Conservation (phyloP, 1,284 basidiomycete genomes). For the Tremellales sp. region DNA sequence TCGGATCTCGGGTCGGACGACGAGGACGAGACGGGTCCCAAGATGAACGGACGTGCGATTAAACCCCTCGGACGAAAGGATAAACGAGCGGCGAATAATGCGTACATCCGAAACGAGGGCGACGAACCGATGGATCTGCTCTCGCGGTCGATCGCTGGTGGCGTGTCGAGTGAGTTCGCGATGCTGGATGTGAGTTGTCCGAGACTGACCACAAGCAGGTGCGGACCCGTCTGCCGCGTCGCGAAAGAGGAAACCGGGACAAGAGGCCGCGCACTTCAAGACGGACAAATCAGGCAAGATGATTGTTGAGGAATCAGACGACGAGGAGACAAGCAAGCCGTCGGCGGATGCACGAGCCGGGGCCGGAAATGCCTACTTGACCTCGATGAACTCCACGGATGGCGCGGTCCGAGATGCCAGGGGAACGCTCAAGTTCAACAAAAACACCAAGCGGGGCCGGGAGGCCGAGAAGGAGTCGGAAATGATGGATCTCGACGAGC, state of each 20-base stretch:
- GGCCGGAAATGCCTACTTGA: slow-evolving; percentile 77
- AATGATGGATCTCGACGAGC: slow-evolving; percentile 53
- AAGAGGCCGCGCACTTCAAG: slow-evolving; percentile 82
- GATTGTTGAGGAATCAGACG: slow-evolving; percentile 60
- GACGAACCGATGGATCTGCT: slow-evolving; percentile 96
- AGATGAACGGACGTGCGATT: slow-evolving; percentile 28
- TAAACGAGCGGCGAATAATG: slow-evolving; percentile 20
- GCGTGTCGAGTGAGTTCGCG: slow-evolving; percentile 59
- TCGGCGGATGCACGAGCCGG: slow-evolving; percentile 26
- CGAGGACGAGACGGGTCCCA: slow-evolving; percentile 57
- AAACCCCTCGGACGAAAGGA: slow-evolving; percentile 27
- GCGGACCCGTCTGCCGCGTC: slow-evolving; percentile 50
- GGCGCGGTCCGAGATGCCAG: slow-evolving; percentile 79
- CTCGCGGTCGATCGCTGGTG: slow-evolving; percentile 67
- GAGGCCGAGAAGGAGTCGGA: slow-evolving; percentile 57
- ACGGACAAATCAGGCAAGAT: slow-evolving; percentile 87
- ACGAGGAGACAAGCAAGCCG: slow-evolving; percentile 52
- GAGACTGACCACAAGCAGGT: slow-evolving; percentile 47
- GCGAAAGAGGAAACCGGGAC: slow-evolving; percentile 70
- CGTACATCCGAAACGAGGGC: slow-evolving; percentile 74
- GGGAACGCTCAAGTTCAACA: slow-evolving; percentile 91
- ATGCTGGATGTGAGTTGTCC: not conserved
- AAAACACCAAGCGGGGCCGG: slow-evolving; percentile 87
- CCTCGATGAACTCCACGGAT: slow-evolving; percentile 75
- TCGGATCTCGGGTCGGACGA: slow-evolving; percentile 75